These are phyloP conservation scores for Actinidia chinensis DNA, from an alignment of 179 eudicot species.

Conservation along the genomic window DNA sequence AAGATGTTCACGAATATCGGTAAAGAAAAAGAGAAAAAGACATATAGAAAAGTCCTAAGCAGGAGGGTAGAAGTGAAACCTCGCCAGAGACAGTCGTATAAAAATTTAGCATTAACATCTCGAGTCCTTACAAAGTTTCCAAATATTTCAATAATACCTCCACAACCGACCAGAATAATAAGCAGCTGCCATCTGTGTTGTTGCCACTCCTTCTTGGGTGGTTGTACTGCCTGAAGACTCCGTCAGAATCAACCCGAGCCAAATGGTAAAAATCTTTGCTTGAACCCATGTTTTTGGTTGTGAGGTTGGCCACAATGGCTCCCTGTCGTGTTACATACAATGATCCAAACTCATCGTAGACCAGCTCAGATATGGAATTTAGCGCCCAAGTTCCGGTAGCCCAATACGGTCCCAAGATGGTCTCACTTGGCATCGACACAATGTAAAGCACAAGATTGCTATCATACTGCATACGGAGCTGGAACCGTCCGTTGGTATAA, in stretches of 20 bases:
- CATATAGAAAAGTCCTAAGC: too few relatives aligned
- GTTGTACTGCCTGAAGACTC: neutral
- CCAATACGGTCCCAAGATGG: too few relatives aligned
- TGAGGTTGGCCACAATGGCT: neutral
- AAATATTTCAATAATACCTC: too few relatives aligned
- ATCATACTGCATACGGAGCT: neutral
- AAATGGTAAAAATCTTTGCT: neutral
- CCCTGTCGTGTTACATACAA: neutral
- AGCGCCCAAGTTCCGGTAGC: too few relatives aligned
- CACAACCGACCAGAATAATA: neutral
- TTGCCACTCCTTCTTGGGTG: neutral
- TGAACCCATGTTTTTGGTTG: neutral
- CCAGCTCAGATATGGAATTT: neutral
- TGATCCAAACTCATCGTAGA: neutral
- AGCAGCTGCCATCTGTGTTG: neutral
- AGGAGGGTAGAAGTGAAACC: too few relatives aligned
- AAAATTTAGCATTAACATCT: too few relatives aligned
- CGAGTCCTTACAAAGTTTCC: too few relatives aligned
- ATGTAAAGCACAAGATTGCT: slow-evolving; percentile 6
- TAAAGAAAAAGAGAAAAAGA: too few relatives aligned
- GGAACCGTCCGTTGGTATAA: slow-evolving; percentile 20
- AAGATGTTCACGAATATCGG: too few relatives aligned
- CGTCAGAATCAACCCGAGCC: neutral
- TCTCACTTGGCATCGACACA: too few relatives aligned
- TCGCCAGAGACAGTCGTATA: too few relatives aligned